Evolutionary conservation across 169 alveolate genomes (phyloP).

Genomic region (Neospora caninum): DNA sequence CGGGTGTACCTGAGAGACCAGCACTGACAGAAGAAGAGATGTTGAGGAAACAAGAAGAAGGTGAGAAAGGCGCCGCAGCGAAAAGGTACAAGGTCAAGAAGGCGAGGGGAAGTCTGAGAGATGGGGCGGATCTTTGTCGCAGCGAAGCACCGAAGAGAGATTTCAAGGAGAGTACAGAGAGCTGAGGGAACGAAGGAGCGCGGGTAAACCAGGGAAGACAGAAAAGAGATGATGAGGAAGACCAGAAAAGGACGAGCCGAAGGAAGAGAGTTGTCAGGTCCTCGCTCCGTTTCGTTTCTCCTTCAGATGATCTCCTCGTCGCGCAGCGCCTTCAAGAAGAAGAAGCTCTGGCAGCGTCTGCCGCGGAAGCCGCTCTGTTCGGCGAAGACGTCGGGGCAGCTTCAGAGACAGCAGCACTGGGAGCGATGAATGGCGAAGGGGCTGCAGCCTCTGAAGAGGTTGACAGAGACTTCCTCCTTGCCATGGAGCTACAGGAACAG

Average conservation of each 20-base stretch:
- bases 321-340: slow-evolving; percentile 11
- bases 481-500: slow-evolving; percentile 14
- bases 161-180: too few relatives aligned
- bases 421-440: background rate
- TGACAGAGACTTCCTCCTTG: slow-evolving; percentile 3
- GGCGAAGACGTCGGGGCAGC: background rate
- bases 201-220: too few relatives aligned
- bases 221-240: too few relatives aligned
- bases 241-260: too few relatives aligned
- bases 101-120: too few relatives aligned
- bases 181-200: too few relatives aligned
- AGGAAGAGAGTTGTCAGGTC: background rate
- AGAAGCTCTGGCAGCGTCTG: background rate
- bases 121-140: too few relatives aligned
- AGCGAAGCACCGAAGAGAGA: too few relatives aligned
- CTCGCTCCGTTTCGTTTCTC: background rate
- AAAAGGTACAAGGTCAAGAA: too few relatives aligned
- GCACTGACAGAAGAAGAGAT: too few relatives aligned
- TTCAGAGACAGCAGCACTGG: background rate
- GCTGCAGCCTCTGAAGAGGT: background rate
- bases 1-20: background rate
- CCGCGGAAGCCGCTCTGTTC: background rate
- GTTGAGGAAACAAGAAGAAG: too few relatives aligned
- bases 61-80: too few relatives aligned
- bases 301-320: background rate